A percentile compares a stretch with the other conserved stretches of the same genome.
Conservation (phyloP, 306 rosid genomes). For the Quercus alba region DNA sequence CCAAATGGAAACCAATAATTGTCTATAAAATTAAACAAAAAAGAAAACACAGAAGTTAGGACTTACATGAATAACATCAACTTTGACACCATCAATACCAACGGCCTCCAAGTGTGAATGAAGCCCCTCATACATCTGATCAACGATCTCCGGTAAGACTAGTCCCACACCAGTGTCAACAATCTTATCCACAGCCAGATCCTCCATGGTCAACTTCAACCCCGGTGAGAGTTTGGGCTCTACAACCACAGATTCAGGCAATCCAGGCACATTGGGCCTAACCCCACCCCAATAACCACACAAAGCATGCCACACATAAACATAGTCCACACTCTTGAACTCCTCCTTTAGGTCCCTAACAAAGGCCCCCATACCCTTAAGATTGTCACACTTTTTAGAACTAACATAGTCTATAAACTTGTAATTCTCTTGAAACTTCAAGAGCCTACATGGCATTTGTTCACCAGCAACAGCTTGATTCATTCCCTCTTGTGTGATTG, state of each 20-base stretch:
- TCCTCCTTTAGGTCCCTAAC: constrained; percentile 66
- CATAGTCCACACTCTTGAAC: constrained; percentile 60
- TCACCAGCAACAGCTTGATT: constrained; percentile 72
- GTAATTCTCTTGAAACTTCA: constrained; percentile 65
- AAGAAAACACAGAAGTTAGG: background rate
- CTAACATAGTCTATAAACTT: constrained; percentile 61
- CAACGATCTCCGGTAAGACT: constrained; percentile 63
- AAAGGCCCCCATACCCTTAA: constrained; percentile 66
- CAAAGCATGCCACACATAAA: constrained; percentile 89
- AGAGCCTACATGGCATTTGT: constrained; percentile 89
- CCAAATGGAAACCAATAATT: no score
- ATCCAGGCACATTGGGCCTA: constrained; percentile 56
- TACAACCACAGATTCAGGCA: constrained; percentile 54
- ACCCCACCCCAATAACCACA: constrained; percentile 99
- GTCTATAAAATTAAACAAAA: no score
- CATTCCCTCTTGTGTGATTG: constrained; percentile 60
- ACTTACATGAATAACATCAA: constrained; percentile 93
- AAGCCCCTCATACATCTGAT: constrained; percentile 73
- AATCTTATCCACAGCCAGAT: constrained; percentile 88
- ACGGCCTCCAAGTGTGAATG: constrained; percentile 61
- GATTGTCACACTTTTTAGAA: background rate
- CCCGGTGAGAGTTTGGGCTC: constrained; percentile 54
- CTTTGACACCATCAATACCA: constrained; percentile 91
- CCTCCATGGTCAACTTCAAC: constrained; percentile 66
- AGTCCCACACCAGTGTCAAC: constrained; percentile 60